Evolutionary conservation across 1,284 basidiomycete genomes (phyloP).

Genomic region (Heterobasidion annosum): DNA sequence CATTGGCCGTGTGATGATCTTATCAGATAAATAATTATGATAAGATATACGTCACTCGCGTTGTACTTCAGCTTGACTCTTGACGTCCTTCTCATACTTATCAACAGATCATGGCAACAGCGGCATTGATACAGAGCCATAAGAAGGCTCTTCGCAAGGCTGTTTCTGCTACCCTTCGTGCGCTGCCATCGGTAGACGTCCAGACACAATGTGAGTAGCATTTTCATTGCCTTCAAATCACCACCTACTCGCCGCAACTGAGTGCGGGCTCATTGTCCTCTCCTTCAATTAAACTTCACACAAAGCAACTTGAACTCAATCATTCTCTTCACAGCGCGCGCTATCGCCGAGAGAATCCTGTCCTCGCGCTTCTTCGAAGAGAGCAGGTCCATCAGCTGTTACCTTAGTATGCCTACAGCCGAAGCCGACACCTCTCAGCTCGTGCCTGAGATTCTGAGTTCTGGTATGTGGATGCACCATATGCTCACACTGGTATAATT

Average conservation of each 20-base stretch:
- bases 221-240: not conserved
- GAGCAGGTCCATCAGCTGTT: slow-evolving; percentile 55
- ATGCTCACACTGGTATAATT: not conserved
- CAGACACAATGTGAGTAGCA: not conserved
- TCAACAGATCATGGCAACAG: not conserved
- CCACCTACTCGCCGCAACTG: not conserved
- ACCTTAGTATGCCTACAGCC: slow-evolving; percentile 66
- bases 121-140: not conserved
- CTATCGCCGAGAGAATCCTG: slow-evolving; percentile 38
- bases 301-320: too few species aligned
- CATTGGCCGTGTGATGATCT: too few species aligned
- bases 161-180: not conserved
- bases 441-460: slow-evolving; percentile 34
- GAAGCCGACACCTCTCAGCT: slow-evolving; percentile 55
- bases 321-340: slow-evolving; percentile 33
- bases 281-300: too few species aligned
- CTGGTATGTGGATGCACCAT: slow-evolving; percentile 25
- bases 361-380: slow-evolving; percentile 39
- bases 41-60: too few species aligned
- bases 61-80: too few species aligned
- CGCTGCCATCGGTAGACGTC: not conserved
- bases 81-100: too few species aligned
- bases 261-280: too few species aligned
- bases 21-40: too few species aligned
- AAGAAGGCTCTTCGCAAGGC: not conserved